phyloP scores from a whole-genome alignment of 495 filamentous ascomycete species.

The Staphylotrichum tortipilum region DNA sequence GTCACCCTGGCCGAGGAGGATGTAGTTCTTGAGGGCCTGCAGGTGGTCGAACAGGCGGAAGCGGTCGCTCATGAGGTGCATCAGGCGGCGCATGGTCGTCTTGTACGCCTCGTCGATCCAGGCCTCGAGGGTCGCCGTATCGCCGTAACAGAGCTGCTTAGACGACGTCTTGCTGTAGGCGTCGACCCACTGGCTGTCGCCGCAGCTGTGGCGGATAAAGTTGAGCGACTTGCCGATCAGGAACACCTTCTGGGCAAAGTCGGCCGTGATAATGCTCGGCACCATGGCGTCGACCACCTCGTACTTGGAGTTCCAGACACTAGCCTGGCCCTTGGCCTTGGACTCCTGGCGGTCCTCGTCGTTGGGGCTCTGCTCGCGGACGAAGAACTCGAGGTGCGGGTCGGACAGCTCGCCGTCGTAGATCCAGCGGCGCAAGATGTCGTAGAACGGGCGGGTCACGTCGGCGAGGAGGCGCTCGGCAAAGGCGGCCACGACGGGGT shows the following conservation, averaged over 20 bases:
- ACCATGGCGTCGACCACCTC: conserved; percentile 76
- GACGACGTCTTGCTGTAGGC: conserved; percentile 90
- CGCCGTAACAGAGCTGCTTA: conserved; percentile 86
- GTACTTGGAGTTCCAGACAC: conserved; percentile 98
- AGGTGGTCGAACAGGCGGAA: conserved; percentile 93
- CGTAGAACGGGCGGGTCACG: conserved; percentile 93
- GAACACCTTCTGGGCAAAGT: conserved; percentile 93
- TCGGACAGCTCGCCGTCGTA: conserved; percentile 97
- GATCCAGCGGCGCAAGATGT: conserved; percentile 93
- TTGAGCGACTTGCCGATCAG: conserved; percentile 96
- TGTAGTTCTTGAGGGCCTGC: conserved; percentile 84
- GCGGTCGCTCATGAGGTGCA: conserved; percentile 83
- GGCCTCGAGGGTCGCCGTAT: conserved; percentile 80
- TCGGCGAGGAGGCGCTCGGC: conserved; percentile 86
- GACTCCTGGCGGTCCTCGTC: conserved; percentile 38
- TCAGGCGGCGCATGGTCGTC: conserved; percentile 92
- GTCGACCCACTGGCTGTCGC: conserved; percentile 91
- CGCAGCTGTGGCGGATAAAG: conserved; percentile 93
- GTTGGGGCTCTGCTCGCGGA: conserved; percentile 57
- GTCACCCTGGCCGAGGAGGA: conserved; percentile 90
- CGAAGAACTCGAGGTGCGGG: conserved; percentile 93
- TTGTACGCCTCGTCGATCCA: conserved; percentile 97
- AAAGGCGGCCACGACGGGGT: conserved; percentile 88
- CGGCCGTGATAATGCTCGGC: conserved; percentile 80
- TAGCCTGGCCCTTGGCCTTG: conserved; percentile 64